These are phyloP conservation scores for Xerocomus potaroensis DNA, from an alignment of 768 basidiomycete species.

Conservation along the genomic window DNA sequence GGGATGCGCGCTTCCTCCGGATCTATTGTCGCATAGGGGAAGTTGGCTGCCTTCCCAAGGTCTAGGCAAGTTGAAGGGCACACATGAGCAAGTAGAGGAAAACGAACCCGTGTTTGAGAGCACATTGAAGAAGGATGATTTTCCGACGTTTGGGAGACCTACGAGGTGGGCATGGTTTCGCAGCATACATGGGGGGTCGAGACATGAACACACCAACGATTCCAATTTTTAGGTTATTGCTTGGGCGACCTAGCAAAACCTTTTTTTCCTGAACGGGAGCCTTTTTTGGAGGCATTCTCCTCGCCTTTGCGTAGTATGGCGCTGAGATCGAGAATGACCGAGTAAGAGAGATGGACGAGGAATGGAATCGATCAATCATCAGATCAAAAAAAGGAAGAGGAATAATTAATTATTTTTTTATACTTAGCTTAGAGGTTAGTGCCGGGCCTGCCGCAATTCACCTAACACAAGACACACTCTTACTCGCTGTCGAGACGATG, in stretches of 20 bases:
- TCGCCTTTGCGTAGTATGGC: slow-evolving; percentile 39
- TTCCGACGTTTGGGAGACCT: slow-evolving; percentile 97
- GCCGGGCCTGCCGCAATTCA: slow-evolving; percentile 12
- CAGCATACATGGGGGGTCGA: not conserved
- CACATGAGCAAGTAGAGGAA: not conserved
- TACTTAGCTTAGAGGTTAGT: slow-evolving; percentile 13
- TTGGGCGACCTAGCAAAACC: slow-evolving; percentile 79
- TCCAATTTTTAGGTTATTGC: slow-evolving; percentile 98
- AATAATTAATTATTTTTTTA: slow-evolving; percentile 3
- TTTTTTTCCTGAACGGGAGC: slow-evolving; percentile 76
- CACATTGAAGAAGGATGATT: slow-evolving; percentile 98
- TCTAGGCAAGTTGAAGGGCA: slow-evolving; percentile 39
- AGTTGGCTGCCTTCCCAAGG: slow-evolving; percentile 94
- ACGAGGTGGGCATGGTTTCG: slow-evolving; percentile 5
- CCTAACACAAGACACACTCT: not conserved
- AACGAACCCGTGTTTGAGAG: slow-evolving; percentile 82
- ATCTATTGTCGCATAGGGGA: slow-evolving; percentile 92
- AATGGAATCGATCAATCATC: slow-evolving; percentile 33
- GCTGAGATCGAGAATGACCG: slow-evolving; percentile 37
- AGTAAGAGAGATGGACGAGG: slow-evolving; percentile 15
- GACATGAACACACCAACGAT: slow-evolving; percentile 80
- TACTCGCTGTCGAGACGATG: slow-evolving; percentile 15
- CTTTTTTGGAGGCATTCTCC: slow-evolving; percentile 91
- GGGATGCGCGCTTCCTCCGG: slow-evolving; percentile 95
- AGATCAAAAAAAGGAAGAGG: slow-evolving; percentile 7